Conservation (phyloP, 2,329 filamentous ascomycete genomes). For the Tolypocladium nubicola region DNA sequence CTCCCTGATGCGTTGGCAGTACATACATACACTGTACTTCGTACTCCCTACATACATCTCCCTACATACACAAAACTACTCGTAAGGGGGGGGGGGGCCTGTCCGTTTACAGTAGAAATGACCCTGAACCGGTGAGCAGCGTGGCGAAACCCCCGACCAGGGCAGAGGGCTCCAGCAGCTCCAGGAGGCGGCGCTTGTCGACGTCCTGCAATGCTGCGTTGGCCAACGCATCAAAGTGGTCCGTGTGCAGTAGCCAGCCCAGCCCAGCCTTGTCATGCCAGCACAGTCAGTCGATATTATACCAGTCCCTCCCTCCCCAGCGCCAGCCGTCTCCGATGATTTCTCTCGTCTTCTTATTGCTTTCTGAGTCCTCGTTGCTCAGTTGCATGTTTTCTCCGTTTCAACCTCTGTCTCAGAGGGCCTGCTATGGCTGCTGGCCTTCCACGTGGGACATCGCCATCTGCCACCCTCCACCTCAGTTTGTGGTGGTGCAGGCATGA, state of each 20-base stretch:
- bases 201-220: conserved; percentile 30
- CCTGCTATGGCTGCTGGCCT: not conserved
- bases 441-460: not conserved
- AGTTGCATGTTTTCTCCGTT: not conserved
- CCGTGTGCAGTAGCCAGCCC: conserved; percentile 21
- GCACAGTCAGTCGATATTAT: not conserved
- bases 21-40: not conserved
- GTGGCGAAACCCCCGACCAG: not conserved
- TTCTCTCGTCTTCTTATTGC: not conserved
- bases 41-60: too few species aligned
- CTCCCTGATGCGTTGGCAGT: conserved; percentile 10
- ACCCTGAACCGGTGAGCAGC: not conserved
- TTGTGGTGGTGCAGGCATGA: not conserved
- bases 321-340: not conserved
- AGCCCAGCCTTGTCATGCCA: conserved; percentile 3
- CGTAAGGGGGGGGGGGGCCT: not conserved
- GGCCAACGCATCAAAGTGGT: conserved; percentile 31
- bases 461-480: not conserved
- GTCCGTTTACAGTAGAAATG: not conserved
- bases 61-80: not conserved
- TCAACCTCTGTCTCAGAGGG: not conserved
- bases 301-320: not conserved
- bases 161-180: not conserved
- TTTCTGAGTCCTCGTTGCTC: not conserved
- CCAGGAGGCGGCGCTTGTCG: not conserved